Evolutionary conservation across 73 alveolate genomes (phyloP).

Genomic region (Paramecium sonneborni): DNA sequence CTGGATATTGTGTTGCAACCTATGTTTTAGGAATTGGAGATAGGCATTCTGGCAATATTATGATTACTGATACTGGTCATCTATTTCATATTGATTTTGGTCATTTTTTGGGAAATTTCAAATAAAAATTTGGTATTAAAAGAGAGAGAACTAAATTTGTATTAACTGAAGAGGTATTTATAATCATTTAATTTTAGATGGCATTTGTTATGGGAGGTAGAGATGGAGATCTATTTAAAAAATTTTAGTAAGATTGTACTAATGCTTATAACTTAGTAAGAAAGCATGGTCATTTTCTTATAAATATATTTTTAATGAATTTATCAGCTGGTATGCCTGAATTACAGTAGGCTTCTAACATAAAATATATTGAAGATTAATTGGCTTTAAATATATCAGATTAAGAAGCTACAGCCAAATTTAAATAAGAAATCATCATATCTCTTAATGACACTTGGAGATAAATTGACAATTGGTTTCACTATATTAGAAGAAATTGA

Average conservation of each 20-base stretch:
- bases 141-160: conserved; percentile 82
- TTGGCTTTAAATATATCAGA: conserved; percentile 68
- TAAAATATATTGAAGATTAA: conserved; percentile 72
- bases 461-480: conserved; percentile 73
- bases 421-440: conserved; percentile 70
- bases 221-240: conserved; percentile 73
- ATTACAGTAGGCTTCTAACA: conserved; percentile 76
- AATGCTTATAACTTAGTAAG: conserved; percentile 87
- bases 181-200: conserved; percentile 82
- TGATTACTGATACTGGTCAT: conserved; percentile 92
- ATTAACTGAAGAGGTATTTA: conserved; percentile 75
- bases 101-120: conserved; percentile 95
- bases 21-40: conserved; percentile 96
- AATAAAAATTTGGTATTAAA: conserved; percentile 88
- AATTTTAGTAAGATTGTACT: conserved; percentile 80
- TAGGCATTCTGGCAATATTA: conserved; percentile 96
- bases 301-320: conserved; percentile 89
- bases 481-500: conserved; percentile 48
- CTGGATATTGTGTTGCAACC: conserved; percentile 96
- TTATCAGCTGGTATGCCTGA: conserved; percentile 93
- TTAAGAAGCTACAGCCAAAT: conserved; percentile 77
- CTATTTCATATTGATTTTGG: conserved; percentile 99
- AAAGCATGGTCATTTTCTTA: conserved; percentile 77
- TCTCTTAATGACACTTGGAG: conserved; percentile 71
- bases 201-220: conserved; percentile 90